Percentiles rank a stretch among this genome's conserved stretches.
Conservation (phyloP, 352 stramenopile genomes). For the Phytophthora macrochlamydospora region DNA sequence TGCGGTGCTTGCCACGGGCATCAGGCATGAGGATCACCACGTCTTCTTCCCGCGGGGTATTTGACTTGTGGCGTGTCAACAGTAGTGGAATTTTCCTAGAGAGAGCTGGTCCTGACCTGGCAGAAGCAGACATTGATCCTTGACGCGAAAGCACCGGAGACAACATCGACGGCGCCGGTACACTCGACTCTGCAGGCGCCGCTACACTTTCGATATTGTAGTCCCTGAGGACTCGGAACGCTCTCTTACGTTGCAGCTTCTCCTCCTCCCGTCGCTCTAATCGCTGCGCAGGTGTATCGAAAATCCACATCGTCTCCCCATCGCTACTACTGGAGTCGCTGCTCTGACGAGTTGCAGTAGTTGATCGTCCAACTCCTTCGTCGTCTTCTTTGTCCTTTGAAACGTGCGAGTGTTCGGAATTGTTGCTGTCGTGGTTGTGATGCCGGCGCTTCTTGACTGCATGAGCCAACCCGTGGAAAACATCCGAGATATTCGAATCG, state of each 20-base stretch:
- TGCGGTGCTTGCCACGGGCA: conserved; percentile 12
- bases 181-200: conserved; percentile 4
- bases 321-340: conserved; percentile 33
- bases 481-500: conserved; percentile 61
- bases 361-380: conserved; percentile 4
- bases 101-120: neutral
- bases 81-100: conserved; percentile 36
- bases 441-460: conserved; percentile 35
- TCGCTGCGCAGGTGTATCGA: conserved; percentile 51
- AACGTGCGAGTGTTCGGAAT: conserved; percentile 3
- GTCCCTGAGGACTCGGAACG: conserved; percentile 56
- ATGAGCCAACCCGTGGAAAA: conserved; percentile 54
- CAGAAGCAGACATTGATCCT: conserved; percentile 1
- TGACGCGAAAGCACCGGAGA: conserved; percentile 4
- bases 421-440: conserved; percentile 13
- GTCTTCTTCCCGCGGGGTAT: conserved; percentile 37
- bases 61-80: conserved; percentile 19
- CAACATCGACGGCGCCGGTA: neutral
- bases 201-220: conserved; percentile 48
- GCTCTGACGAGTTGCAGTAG: conserved; percentile 17
- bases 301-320: conserved; percentile 55
- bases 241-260: conserved; percentile 45
- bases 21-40: conserved; percentile 36
- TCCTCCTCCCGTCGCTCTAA: conserved; percentile 55
- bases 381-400: conserved; percentile 10